Conservation (phyloP, 768 basidiomycete species). For the Pulveroboletus sp. region DNA sequence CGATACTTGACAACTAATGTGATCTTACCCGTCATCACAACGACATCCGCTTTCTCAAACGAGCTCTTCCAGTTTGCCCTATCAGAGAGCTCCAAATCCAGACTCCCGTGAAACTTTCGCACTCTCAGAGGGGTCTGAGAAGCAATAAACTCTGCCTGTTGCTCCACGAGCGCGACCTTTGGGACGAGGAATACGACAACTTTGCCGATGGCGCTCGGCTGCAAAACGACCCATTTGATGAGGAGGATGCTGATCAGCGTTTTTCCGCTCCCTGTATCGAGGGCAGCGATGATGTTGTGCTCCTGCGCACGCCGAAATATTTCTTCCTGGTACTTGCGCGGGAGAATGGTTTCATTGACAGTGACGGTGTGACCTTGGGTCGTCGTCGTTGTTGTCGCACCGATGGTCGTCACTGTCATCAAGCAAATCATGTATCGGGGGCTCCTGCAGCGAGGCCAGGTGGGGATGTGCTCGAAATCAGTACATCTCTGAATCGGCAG, state of each 20-base stretch:
- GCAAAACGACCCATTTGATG: slow-evolving; percentile 67
- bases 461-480: slow-evolving; percentile 12
- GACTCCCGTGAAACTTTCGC: slow-evolving; percentile 61
- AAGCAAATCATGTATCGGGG: slow-evolving; percentile 15
- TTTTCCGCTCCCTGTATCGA: slow-evolving; percentile 60
- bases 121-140: slow-evolving; percentile 64
- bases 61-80: slow-evolving; percentile 58
- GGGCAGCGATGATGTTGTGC: slow-evolving; percentile 52
- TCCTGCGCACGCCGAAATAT: slow-evolving; percentile 49
- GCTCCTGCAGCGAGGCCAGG: slow-evolving; percentile 9
- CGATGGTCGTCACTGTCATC: slow-evolving; percentile 23
- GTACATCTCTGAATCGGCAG: slow-evolving; percentile 17
- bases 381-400: slow-evolving; percentile 18
- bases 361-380: slow-evolving; percentile 22
- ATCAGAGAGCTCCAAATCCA: slow-evolving; percentile 69
- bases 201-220: slow-evolving; percentile 48
- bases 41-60: slow-evolving; percentile 62
- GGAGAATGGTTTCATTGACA: slow-evolving; percentile 38
- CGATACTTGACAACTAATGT: background rate
- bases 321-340: slow-evolving; percentile 52
- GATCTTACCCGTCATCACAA: slow-evolving; percentile 77
- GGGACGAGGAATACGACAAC: slow-evolving; percentile 80
- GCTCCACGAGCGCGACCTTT: slow-evolving; percentile 79
- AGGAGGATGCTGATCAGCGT: slow-evolving; percentile 58
- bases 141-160: slow-evolving; percentile 66